Evolutionary conservation across 352 stramenopile species (phyloP).

Genomic region (Globisporangium echinulatum): DNA sequence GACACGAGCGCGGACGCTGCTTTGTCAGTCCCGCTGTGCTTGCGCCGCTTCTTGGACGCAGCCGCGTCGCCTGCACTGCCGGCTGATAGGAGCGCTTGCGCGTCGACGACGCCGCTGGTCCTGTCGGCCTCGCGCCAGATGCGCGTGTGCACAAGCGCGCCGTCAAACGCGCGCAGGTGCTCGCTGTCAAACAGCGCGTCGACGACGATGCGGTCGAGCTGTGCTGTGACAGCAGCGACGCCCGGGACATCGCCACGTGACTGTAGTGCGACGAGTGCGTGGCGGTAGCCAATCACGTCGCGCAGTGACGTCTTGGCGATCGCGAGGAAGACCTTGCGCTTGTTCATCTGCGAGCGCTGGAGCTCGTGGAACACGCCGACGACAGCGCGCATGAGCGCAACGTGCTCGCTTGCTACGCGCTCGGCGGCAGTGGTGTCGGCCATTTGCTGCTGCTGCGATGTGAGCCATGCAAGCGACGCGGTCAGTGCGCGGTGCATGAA

Average conservation of each 20-base stretch:
- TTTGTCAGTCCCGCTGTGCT: conserved; percentile 14
- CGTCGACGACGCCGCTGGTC: not conserved
- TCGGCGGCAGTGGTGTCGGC: not conserved
- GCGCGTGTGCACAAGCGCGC: conserved; percentile 35
- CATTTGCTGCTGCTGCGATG: not conserved
- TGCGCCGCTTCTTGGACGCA: conserved; percentile 40
- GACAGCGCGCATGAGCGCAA: conserved; percentile 40
- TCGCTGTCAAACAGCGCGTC: conserved; percentile 76
- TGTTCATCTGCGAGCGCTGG: conserved; percentile 81
- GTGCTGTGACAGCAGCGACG: not conserved
- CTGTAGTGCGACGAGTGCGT: conserved; percentile 29
- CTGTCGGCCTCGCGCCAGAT: conserved; percentile 19
- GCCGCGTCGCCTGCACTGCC: not conserved
- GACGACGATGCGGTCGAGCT: conserved; percentile 56
- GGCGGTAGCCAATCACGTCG: conserved; percentile 49
- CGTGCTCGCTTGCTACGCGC: conserved; percentile 15
- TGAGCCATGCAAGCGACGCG: conserved; percentile 15
- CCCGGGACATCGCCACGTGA: conserved; percentile 13
- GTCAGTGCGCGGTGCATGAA: conserved; percentile 59
- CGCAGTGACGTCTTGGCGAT: conserved; percentile 74
- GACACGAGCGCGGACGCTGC: conserved; percentile 36
- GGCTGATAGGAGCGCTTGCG: too few relatives aligned
- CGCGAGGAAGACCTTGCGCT: conserved; percentile 82
- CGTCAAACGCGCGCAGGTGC: conserved; percentile 71
- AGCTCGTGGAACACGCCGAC: conserved; percentile 72